Evolutionary conservation across 2,329 filamentous ascomycete genomes (phyloP), one percentile per base, ranked within the genome.

Genomic region (Ceratocystis eucalypticola): DNA sequence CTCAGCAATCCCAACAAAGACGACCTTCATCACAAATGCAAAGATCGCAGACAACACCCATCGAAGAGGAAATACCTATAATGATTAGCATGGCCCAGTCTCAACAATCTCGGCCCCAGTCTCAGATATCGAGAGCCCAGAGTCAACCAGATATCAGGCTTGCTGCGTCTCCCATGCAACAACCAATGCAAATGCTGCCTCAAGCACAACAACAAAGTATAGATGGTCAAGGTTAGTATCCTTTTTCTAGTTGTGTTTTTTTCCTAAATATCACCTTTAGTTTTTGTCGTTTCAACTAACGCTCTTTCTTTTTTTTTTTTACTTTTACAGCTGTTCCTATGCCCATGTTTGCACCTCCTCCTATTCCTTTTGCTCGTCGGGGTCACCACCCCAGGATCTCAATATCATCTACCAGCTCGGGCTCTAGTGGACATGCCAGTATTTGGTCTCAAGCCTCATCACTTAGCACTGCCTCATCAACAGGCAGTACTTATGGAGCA

Each of bases 401-500:
- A n/a, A 74, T 79, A 44, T 81, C 80, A 0, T 80, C 80, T 2
- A 79, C 78, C 6, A 80, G 78, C 71, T 79, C 78, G 10, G 77
- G 76, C 20, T 80, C 79, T 20, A 80, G 78, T 3, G 78, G 78
- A n/a, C 77, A 79, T 66, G 75, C 77, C 15, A 80, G 78, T 48
- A 74, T 79, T 65, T 76, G 77, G 74, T 80, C 79, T 2, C 77
- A 70, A 10, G 70, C 72, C 10, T 65, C 67, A 15, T 71, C 73
- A 22, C 69, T 72, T 67, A 72, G 71, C 67, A 73, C 72, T 22
- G 59, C 66, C 5, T 69, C 68, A 2, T 57, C 66, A 22, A 41
- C 66, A 15, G n/a, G 53, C 12, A 65, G 62, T 57, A 62, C 62
- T 10, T 67, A 65, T 28, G 61, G 48, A 5, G 61, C 25, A 6